Conservation (phyloP, 345 rosid genomes). For the Salix exigua region DNA sequence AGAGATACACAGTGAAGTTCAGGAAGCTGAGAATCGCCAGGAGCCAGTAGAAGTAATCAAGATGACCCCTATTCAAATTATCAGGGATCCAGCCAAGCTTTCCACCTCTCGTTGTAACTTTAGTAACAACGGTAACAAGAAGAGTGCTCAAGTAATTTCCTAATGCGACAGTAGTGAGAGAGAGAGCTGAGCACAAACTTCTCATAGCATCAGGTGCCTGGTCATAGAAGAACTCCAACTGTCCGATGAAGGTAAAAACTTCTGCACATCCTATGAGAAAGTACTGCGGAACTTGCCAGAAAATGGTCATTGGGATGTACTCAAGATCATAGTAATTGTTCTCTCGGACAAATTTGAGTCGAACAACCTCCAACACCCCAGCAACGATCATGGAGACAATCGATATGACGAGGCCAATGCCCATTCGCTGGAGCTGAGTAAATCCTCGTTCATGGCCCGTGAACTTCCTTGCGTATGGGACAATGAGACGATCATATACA, state of each 20-base stretch:
- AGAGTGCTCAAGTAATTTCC: constrained; percentile 82
- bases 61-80: constrained; percentile 78
- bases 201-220: constrained; percentile 98
- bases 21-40: constrained; percentile 59
- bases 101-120: constrained; percentile 47
- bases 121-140: constrained; percentile 60
- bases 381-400: constrained; percentile 68
- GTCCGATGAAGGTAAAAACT: constrained; percentile 80
- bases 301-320: constrained; percentile 63
- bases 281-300: constrained; percentile 96
- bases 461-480: constrained; percentile 57
- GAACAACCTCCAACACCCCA: constrained; percentile 59
- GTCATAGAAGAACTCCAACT: constrained; percentile 83
- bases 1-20: constrained; percentile 66
- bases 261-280: constrained; percentile 85
- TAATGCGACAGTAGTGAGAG: constrained; percentile 66
- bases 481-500: constrained; percentile 61
- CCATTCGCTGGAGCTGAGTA: constrained; percentile 93
- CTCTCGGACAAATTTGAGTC: constrained; percentile 47
- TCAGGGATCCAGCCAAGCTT: constrained; percentile 84
- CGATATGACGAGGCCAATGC: constrained; percentile 79
- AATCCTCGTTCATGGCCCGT: constrained; percentile 79
- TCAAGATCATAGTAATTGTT: constrained; percentile 56
- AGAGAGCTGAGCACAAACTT: constrained; percentile 79
- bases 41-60: constrained; percentile 87